These are phyloP conservation scores for Vigna unguiculata DNA, from an alignment of 306 rosid genomes.

Conservation along the genomic window DNA sequence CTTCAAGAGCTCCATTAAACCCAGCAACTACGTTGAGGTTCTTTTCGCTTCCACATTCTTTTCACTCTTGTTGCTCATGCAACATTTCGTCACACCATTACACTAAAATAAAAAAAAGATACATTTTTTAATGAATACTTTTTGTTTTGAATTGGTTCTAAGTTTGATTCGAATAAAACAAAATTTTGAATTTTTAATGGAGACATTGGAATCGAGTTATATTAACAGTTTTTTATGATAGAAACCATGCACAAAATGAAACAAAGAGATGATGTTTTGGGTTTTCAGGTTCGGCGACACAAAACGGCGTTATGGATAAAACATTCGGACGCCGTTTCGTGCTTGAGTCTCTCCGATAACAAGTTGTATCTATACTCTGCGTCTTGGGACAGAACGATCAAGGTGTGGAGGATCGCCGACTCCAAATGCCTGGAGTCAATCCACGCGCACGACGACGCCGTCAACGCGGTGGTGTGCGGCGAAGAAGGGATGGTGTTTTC, in stretches of 20 bases:
- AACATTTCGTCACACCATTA: too few relatives aligned
- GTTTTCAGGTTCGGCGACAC: constrained; percentile 44
- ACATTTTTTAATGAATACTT: too few relatives aligned
- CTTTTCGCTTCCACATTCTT: neutral
- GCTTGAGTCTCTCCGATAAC: constrained; percentile 66
- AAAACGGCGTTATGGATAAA: constrained; percentile 78
- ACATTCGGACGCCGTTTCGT: constrained; percentile 88
- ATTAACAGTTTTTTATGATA: too few relatives aligned
- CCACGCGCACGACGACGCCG: constrained; percentile 79
- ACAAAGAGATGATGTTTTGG: too few relatives aligned
- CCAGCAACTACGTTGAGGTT: constrained; percentile 75
- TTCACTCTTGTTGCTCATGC: neutral
- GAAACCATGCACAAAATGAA: too few relatives aligned
- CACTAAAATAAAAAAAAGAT: too few relatives aligned
- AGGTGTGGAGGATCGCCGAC: constrained; percentile 75
- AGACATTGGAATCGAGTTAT: too few relatives aligned
- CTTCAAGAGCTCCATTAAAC: constrained; percentile 80
- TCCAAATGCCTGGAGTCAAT: constrained; percentile 85
- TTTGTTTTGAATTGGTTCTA: too few relatives aligned
- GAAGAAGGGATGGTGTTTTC: constrained; percentile 58
- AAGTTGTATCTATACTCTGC: constrained; percentile 64
- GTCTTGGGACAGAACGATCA: constrained; percentile 85
- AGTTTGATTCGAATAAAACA: too few relatives aligned
- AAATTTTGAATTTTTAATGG: too few relatives aligned
- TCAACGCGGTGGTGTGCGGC: constrained; percentile 73